Conservation (phyloP, 148 eudicot species). For the Fallopia convolvulus region DNA sequence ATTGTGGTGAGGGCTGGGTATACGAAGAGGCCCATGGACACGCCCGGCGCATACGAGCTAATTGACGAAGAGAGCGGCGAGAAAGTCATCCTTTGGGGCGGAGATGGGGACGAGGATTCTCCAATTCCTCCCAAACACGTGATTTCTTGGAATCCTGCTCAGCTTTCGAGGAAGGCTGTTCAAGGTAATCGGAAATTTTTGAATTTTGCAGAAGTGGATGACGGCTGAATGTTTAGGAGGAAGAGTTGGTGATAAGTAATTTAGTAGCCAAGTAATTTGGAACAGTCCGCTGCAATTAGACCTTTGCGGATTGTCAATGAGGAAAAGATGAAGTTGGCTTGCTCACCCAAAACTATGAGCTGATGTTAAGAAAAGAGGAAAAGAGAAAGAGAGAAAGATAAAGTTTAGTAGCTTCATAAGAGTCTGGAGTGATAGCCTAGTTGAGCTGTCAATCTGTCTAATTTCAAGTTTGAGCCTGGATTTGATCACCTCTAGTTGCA, state of each 20-base stretch:
- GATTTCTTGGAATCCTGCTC: slow-evolving; percentile 29
- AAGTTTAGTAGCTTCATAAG: background rate
- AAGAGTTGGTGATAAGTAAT: background rate
- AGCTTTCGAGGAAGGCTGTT: slow-evolving; percentile 6
- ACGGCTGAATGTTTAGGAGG: background rate
- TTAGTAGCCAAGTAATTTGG: no score
- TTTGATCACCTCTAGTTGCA: background rate
- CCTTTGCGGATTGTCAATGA: background rate
- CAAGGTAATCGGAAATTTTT: slow-evolving; percentile 16
- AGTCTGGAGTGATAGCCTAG: background rate
- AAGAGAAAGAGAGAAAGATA: no score
- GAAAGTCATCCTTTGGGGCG: slow-evolving; percentile 61
- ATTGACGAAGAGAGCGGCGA: slow-evolving; percentile 48
- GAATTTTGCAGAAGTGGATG: background rate
- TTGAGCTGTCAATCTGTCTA: background rate
- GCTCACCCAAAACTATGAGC: no score
- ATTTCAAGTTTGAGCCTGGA: background rate
- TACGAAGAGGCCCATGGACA: slow-evolving; percentile 31
- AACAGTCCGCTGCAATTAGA: background rate
- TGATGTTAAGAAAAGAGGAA: no score
- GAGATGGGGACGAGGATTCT: slow-evolving; percentile 25
- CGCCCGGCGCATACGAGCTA: slow-evolving; percentile 57
- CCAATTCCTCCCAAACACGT: slow-evolving; percentile 25
- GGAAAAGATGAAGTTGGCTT: no score
- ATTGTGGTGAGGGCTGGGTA: slow-evolving; percentile 33